A percentile compares a stretch with the other conserved stretches of the same genome.
Conservation (phyloP, 176 grass and related monocot species). For the Oryza coarctata region DNA sequence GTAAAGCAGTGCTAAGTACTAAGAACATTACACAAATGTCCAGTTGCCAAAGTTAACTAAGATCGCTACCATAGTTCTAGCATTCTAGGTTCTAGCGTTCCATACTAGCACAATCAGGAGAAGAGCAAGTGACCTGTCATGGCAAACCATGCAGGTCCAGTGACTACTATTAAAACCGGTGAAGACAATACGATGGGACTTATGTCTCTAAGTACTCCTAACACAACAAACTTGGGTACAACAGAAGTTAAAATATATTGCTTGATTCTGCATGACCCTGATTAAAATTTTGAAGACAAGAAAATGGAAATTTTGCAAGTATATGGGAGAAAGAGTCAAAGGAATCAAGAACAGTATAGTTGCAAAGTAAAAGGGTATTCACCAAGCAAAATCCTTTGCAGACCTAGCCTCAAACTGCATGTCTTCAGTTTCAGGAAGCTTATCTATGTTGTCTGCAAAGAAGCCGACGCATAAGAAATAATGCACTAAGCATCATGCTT, state of each 20-base stretch:
- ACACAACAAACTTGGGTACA: background rate
- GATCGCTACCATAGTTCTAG: background rate
- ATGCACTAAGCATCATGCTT: constrained; percentile 14
- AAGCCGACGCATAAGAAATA: constrained; percentile 21
- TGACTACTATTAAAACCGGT: background rate
- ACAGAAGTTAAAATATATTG: background rate
- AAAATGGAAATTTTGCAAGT: constrained; percentile 8
- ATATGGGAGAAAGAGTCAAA: background rate
- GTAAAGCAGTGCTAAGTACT: background rate
- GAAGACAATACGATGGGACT: background rate
- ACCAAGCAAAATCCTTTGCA: constrained; percentile 85
- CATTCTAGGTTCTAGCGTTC: background rate
- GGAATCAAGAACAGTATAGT: background rate
- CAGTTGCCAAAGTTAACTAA: background rate
- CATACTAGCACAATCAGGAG: background rate
- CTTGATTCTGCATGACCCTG: background rate
- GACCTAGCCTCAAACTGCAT: constrained; percentile 96
- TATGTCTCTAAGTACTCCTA: constrained; percentile 4
- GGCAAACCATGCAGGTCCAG: background rate
- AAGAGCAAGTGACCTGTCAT: constrained; percentile 3
- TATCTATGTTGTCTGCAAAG: constrained; percentile 54
- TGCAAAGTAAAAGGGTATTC: constrained; percentile 30
- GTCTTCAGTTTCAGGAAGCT: constrained; percentile 46
- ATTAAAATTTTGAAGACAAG: background rate
- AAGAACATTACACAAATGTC: background rate